Evolutionary conservation across 306 rosid genomes (phyloP).

Genomic region (Glycine latifolia): DNA sequence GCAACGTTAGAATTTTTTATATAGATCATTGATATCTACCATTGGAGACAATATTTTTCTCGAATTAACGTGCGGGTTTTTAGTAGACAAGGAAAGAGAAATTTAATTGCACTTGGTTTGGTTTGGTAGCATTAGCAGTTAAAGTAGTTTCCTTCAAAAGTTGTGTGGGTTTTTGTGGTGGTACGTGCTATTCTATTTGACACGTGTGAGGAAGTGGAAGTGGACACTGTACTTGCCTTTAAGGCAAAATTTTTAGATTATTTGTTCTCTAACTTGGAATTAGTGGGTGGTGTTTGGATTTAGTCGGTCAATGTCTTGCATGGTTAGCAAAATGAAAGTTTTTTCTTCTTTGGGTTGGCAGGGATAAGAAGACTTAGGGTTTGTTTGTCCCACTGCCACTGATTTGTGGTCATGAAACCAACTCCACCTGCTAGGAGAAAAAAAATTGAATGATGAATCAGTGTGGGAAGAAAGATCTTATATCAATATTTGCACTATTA

Average conservation of each 20-base stretch:
- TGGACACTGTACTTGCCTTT: slow-evolving; percentile 29
- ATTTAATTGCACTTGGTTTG: background rate
- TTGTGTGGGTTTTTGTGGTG: background rate
- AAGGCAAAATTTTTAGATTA: background rate
- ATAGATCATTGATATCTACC: no score
- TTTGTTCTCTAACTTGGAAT: slow-evolving; percentile 41
- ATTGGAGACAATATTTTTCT: background rate
- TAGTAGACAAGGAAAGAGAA: background rate
- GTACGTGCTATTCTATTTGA: slow-evolving; percentile 15
- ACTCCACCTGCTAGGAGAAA: slow-evolving; percentile 46
- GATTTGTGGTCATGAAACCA: slow-evolving; percentile 38
- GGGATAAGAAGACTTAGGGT: background rate
- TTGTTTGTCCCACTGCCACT: slow-evolving; percentile 7
- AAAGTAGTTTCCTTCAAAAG: slow-evolving; percentile 12
- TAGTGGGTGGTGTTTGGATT: slow-evolving; percentile 46
- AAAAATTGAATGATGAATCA: slow-evolving; percentile 31
- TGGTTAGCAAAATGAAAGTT: slow-evolving; percentile 25
- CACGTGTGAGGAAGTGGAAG: slow-evolving; percentile 41
- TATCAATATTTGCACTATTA: slow-evolving; percentile 11
- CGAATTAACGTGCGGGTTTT: background rate
- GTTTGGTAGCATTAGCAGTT: background rate
- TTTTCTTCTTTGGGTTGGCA: slow-evolving; percentile 23
- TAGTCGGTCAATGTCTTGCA: slow-evolving; percentile 35
- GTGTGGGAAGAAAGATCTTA: slow-evolving; percentile 29
- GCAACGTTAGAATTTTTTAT: slow-evolving; percentile 19